Base-by-base conservation (phyloP, 306 rosid genomes). In the Geum urbanum region DNA sequence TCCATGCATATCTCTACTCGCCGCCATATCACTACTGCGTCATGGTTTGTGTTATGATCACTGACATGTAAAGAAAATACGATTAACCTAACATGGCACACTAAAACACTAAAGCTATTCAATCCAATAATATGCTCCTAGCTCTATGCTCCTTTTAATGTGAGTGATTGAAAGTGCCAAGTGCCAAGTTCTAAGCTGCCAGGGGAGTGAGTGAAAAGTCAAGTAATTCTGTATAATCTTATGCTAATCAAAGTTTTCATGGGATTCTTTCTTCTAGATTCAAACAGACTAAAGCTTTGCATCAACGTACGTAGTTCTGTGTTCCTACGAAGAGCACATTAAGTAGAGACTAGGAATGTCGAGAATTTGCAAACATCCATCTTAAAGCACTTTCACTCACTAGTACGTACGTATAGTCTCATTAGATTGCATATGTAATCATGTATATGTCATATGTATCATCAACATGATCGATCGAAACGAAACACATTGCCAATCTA, bases 51-150 rank as follows among this genome's bases (percentile, higher is more conserved):
- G n/a, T n/a, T n/a, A n/a, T n/a, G n/a, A n/a, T n/a, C n/a, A n/a
- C n/a, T n/a, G n/a, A n/a, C n/a, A n/a, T n/a, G n/a, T n/a, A n/a
- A n/a, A n/a, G n/a, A n/a, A n/a, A n/a, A n/a, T n/a, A n/a, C n/a
- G n/a, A n/a, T n/a, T n/a, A n/a, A n/a, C n/a, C 69, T 65, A 74
- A 77, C 61, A 72, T 53, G 9, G 49, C 49, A 62, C 18, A 35
- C 15, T 40, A 53, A 49, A 60, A 68, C 39, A 27, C 44, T 4
- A 55, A 56, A 56, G 44, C 45, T 59, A 18, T 59, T 59, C 20
- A 1, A 59, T 59, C 62, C 48, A 63, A 32, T 67, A 35, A 66
- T 58, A 48, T 57, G 37, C 50, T 47, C 63, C n/a, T 52, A 48
- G 11, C 20, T 47, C 19, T 47, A 60, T 45, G 72, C 40, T 4